Conservation (phyloP, 345 rosid genomes). For the Euphorbia lathyris region DNA sequence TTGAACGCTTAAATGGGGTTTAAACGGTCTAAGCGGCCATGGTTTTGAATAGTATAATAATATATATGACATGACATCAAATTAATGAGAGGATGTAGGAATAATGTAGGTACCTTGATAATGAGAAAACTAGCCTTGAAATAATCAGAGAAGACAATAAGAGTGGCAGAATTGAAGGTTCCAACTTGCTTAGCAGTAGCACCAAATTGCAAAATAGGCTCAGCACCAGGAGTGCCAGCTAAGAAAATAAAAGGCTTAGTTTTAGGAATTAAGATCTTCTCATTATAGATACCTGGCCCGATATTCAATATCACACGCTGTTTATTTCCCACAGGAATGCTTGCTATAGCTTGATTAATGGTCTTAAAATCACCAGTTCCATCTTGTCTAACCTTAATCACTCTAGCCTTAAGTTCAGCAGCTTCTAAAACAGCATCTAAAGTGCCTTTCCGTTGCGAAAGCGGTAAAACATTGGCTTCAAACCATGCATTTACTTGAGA, state of each 20-base stretch:
- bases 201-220: constrained; percentile 32
- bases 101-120: constrained; percentile 25
- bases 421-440: constrained; percentile 42
- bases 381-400: constrained; percentile 39
- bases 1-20: too few relatives aligned
- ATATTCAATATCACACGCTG: constrained; percentile 49
- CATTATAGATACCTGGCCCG: constrained; percentile 46
- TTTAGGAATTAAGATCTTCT: constrained; percentile 43
- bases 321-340: constrained; percentile 40
- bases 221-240: constrained; percentile 32
- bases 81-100: too few relatives aligned
- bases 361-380: constrained; percentile 53
- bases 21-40: too few relatives aligned
- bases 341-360: constrained; percentile 45
- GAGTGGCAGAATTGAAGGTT: constrained; percentile 57
- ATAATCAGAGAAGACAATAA: constrained; percentile 51
- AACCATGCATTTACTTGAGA: background rate
- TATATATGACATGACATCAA: too few relatives aligned
- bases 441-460: constrained; percentile 28
- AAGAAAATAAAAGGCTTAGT: constrained; percentile 49
- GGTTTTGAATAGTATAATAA: too few relatives aligned
- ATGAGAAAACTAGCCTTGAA: constrained; percentile 52
- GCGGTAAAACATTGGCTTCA: constrained; percentile 32
- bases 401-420: constrained; percentile 36
- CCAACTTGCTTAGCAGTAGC: constrained; percentile 56